A percentile compares a stretch with the other conserved stretches of the same genome.
Conservation (phyloP, 805 yeast species). For the Cephaloascus albidus region DNA sequence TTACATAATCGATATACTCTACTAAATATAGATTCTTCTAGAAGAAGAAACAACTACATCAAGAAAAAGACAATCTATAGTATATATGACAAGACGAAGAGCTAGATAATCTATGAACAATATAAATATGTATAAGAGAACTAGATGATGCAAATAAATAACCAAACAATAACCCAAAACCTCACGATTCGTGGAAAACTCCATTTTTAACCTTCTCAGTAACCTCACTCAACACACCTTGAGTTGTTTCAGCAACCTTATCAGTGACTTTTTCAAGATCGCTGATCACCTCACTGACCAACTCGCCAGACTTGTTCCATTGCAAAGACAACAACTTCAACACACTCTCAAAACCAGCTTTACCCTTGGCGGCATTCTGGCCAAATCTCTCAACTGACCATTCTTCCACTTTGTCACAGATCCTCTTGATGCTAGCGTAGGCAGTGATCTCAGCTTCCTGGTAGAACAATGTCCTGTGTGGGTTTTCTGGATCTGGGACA, state of each 20-base stretch:
- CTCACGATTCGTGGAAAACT: background rate
- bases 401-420: conserved; percentile 81
- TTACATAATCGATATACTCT: no score
- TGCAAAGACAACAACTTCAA: conserved; percentile 39
- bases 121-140: no score
- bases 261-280: conserved; percentile 1
- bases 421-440: conserved; percentile 54
- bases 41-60: no score
- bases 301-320: conserved; percentile 16
- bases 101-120: no score
- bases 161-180: no score
- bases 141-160: no score
- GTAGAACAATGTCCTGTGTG: conserved; percentile 49
- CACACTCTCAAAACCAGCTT: conserved; percentile 77
- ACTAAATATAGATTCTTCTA: no score
- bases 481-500: conserved; percentile 52
- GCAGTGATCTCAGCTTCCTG: conserved; percentile 91
- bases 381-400: conserved; percentile 87
- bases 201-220: conserved; percentile 6
- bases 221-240: conserved; percentile 11
- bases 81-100: no score
- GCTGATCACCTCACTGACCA: conserved; percentile 1
- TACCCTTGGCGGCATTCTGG: conserved; percentile 80
- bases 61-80: no score
- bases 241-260: conserved; percentile 10